Conservation (phyloP, 1,284 basidiomycete genomes). For the Ceratobasidium sp. region DNA sequence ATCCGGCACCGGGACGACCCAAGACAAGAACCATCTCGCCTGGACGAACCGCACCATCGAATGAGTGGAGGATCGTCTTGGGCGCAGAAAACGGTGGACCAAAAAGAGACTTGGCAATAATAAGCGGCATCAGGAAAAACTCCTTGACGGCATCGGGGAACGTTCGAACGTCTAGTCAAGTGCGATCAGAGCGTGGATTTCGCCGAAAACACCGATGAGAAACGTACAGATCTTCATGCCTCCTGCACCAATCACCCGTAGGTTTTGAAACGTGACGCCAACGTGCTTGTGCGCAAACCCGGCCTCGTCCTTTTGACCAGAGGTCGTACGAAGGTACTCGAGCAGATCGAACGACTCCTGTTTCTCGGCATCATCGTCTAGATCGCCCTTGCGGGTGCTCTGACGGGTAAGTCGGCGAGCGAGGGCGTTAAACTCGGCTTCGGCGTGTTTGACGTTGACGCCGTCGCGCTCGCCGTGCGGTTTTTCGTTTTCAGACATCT, state of each 20-base stretch:
- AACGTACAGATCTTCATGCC: conserved; percentile 62
- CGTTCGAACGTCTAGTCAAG: conserved; percentile 58
- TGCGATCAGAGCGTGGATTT: conserved; percentile 49
- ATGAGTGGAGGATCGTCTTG: conserved; percentile 48
- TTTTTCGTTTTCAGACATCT: conserved; percentile 20
- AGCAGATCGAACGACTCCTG: conserved; percentile 40
- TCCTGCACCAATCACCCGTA: conserved; percentile 63
- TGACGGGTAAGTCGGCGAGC: conserved; percentile 34
- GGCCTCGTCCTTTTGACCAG: conserved; percentile 60
- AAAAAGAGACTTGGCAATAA: conserved; percentile 46
- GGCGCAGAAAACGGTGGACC: conserved; percentile 21
- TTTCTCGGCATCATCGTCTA: conserved; percentile 17
- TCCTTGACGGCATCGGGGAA: conserved; percentile 66
- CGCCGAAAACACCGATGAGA: conserved; percentile 50
- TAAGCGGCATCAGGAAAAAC: conserved; percentile 67
- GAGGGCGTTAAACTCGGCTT: conserved; percentile 33
- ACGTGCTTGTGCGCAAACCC: conserved; percentile 87
- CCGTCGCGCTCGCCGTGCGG: neutral
- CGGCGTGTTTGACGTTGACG: conserved; percentile 26
- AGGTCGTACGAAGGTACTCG: conserved; percentile 32
- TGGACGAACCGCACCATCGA: conserved; percentile 55
- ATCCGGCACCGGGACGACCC: conserved; percentile 64
- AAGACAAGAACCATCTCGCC: conserved; percentile 69
- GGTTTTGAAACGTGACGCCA: conserved; percentile 80
- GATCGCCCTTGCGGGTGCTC: conserved; percentile 15